These are phyloP conservation scores for Penicillium sclerotiorum DNA, from an alignment of 2,329 filamentous ascomycete species.

Conservation along the genomic window DNA sequence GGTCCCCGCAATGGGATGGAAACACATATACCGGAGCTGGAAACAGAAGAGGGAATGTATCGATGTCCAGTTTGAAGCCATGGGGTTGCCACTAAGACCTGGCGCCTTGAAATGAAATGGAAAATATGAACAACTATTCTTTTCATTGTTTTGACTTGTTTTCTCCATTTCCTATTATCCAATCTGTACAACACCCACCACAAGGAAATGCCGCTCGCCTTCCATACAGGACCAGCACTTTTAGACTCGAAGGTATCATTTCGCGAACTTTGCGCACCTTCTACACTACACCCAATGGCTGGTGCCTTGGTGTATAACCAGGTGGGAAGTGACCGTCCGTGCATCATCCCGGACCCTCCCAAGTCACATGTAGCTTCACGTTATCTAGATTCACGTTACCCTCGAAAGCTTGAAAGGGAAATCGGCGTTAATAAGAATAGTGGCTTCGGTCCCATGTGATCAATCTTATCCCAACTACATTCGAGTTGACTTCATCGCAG, in stretches of 20 bases:
- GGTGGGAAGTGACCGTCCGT: no score
- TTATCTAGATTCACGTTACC: slow-evolving; percentile 3
- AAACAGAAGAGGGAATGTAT: slow-evolving; percentile 46
- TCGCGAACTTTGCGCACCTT: no score
- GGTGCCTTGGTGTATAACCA: no score
- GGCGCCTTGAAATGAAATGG: slow-evolving; percentile 45
- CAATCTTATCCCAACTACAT: slow-evolving; percentile 19
- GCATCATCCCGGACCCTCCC: neutral
- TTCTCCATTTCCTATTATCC: neutral
- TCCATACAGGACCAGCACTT: no score
- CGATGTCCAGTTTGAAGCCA: slow-evolving; percentile 44
- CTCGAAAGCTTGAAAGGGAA: neutral
- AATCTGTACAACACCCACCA: slow-evolving; percentile 3
- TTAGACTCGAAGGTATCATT: no score
- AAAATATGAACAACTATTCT: slow-evolving; percentile 43
- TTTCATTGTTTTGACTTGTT: slow-evolving; percentile 2
- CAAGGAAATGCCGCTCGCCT: no score
- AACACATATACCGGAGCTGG: slow-evolving; percentile 43
- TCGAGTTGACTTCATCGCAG: neutral
- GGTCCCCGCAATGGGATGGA: slow-evolving; percentile 38
- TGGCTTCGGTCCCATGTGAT: slow-evolving; percentile 19
- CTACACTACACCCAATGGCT: no score
- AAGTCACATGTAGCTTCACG: slow-evolving; percentile 14
- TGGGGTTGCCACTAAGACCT: slow-evolving; percentile 37
- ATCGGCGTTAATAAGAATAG: slow-evolving; percentile 9